Percentiles rank a stretch among this genome's conserved stretches.
phyloP scores from a whole-genome alignment of 75 land plant genomes.

The Sequoia sempervirens region DNA sequence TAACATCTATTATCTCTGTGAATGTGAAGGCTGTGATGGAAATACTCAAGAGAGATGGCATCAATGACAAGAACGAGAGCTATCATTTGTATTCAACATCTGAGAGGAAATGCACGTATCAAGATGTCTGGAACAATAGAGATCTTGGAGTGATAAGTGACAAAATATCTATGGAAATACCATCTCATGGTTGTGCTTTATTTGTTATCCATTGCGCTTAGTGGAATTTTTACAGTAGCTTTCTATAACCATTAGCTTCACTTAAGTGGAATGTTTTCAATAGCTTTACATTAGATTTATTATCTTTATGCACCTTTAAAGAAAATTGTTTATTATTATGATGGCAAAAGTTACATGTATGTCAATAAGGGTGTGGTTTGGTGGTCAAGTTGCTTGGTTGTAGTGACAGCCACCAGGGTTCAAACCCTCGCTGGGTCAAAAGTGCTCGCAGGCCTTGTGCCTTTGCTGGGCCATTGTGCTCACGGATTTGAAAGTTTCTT shows the following conservation, averaged over 20 bases:
- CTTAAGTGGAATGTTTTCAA: too few relatives aligned
- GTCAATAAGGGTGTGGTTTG: too few relatives aligned
- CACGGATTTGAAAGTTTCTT: too few relatives aligned
- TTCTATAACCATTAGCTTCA: background rate
- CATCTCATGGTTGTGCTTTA: constrained; percentile 10
- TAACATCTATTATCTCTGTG: background rate
- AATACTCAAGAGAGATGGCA: background rate
- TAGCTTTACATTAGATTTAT: too few relatives aligned
- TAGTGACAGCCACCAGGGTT: too few relatives aligned
- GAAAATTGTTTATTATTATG: background rate
- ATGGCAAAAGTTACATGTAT: background rate
- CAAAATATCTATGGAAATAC: constrained; percentile 2
- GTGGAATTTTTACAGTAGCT: background rate
- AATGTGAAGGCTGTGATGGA: background rate
- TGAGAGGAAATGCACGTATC: background rate
- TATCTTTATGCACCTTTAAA: background rate
- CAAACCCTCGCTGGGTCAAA: too few relatives aligned
- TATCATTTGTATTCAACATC: background rate
- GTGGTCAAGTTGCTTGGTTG: too few relatives aligned
- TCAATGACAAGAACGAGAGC: background rate
- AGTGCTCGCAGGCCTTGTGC: too few relatives aligned
- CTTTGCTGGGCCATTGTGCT: too few relatives aligned
- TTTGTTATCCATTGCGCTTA: constrained; percentile 4
- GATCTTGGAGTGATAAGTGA: background rate
- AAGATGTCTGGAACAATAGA: background rate